These are phyloP conservation scores for Thymus quinquecostatus DNA, from an alignment of 257 asterid genomes.

Conservation along the genomic window DNA sequence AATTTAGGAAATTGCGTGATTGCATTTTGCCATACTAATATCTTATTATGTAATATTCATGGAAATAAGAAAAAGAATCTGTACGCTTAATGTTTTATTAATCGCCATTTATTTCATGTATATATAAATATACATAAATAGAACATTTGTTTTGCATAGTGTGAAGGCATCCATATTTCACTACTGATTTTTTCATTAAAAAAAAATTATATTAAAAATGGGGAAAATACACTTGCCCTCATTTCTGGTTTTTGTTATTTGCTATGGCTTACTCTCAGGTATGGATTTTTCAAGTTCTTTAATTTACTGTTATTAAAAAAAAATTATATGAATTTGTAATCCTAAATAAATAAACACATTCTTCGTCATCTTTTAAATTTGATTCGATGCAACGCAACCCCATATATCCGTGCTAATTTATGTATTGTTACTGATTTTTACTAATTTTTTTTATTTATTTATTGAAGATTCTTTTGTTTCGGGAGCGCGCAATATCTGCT, in stretches of 20 bases:
- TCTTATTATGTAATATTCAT: too few relatives aligned
- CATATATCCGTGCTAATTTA: too few relatives aligned
- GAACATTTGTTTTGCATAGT: neutral
- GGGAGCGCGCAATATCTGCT: neutral
- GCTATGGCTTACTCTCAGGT: neutral
- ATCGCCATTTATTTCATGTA: too few relatives aligned
- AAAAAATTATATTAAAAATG: neutral
- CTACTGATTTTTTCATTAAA: neutral
- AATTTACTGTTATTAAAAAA: neutral
- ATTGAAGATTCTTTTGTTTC: neutral
- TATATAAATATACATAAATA: too few relatives aligned
- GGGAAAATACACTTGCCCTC: neutral
- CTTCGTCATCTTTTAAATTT: too few relatives aligned
- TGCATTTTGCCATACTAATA: too few relatives aligned
- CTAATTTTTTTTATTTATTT: neutral
- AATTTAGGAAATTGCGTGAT: too few relatives aligned
- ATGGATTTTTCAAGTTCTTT: neutral
- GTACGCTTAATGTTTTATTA: too few relatives aligned
- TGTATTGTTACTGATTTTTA: too few relatives aligned
- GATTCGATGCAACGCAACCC: too few relatives aligned
- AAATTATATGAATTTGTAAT: neutral
- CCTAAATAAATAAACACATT: too few relatives aligned
- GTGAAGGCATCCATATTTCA: neutral
- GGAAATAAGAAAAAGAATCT: too few relatives aligned
- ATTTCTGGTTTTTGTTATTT: neutral